Conservation (phyloP, 2,329 filamentous ascomycete genomes). For the Amylocarpus encephaloides region DNA sequence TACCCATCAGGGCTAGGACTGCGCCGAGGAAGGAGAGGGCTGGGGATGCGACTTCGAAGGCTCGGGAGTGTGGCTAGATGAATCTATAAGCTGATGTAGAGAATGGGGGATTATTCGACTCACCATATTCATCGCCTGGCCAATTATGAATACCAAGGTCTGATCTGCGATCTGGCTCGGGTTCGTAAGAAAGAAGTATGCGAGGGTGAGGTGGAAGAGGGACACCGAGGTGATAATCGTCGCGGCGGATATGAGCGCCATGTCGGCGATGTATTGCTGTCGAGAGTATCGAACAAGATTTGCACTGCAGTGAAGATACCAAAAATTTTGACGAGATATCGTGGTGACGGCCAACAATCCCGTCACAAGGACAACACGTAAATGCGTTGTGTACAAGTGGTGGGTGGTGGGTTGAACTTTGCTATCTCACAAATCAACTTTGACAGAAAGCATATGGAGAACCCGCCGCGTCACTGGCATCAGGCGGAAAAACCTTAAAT, state of each 20-base stretch:
- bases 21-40: slow-evolving; percentile 67
- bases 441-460: too few species aligned
- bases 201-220: slow-evolving; percentile 78
- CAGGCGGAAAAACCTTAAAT: slow-evolving; percentile 5
- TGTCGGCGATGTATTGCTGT: slow-evolving; percentile 35
- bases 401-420: background rate
- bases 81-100: background rate
- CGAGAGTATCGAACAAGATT: background rate
- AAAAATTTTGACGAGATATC: background rate
- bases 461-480: background rate
- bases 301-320: background rate
- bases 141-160: slow-evolving; percentile 71
- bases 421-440: too few species aligned
- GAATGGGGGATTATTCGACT: slow-evolving; percentile 19
- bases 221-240: slow-evolving; percentile 76
- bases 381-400: background rate
- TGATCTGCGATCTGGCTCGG: slow-evolving; percentile 71
- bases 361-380: too few species aligned
- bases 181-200: slow-evolving; percentile 73
- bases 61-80: slow-evolving; percentile 54
- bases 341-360: too few species aligned
- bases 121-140: slow-evolving; percentile 79
- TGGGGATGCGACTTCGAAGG: slow-evolving; percentile 64
- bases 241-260: slow-evolving; percentile 75
- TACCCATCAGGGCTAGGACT: slow-evolving; percentile 54